A percentile compares a stretch with the other conserved stretches of the same genome.
phyloP scores from a whole-genome alignment of 1,284 basidiomycete species.

The Ustilago trichophora region DNA sequence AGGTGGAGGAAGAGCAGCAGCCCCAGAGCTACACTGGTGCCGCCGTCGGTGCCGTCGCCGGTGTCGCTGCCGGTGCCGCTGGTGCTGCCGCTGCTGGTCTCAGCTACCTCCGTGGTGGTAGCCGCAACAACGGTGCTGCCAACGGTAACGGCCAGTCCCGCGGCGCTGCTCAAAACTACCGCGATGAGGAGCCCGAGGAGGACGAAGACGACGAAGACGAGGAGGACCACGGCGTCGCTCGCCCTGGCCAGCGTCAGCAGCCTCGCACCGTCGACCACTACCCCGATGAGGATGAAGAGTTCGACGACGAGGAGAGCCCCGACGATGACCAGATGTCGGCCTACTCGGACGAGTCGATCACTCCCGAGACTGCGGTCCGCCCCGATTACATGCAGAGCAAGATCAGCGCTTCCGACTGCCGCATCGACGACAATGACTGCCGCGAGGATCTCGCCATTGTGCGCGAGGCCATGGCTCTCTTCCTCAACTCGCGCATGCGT shows the following conservation, averaged over 20 bases:
- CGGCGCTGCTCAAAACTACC: no score
- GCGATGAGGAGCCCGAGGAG: slow-evolving; percentile 21
- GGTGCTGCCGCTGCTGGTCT: slow-evolving; percentile 50
- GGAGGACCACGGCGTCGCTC: slow-evolving; percentile 20
- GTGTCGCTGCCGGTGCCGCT: slow-evolving; percentile 54
- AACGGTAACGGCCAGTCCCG: slow-evolving; percentile 10
- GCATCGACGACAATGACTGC: slow-evolving; percentile 61
- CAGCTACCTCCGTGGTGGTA: slow-evolving; percentile 43
- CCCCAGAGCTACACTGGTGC: slow-evolving; percentile 58
- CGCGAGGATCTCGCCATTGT: slow-evolving; percentile 74
- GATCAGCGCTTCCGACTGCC: slow-evolving; percentile 48
- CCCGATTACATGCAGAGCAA: slow-evolving; percentile 57
- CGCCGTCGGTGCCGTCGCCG: slow-evolving; percentile 51
- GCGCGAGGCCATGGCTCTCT: slow-evolving; percentile 77
- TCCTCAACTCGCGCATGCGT: slow-evolving; percentile 86
- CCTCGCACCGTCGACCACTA: slow-evolving; percentile 36
- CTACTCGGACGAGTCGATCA: slow-evolving; percentile 60
- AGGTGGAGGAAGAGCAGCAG: slow-evolving; percentile 34
- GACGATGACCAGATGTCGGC: slow-evolving; percentile 53
- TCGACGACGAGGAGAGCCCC: slow-evolving; percentile 53
- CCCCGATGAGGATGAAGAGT: slow-evolving; percentile 46
- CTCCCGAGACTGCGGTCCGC: slow-evolving; percentile 61
- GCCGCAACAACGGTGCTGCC: slow-evolving; percentile 18
- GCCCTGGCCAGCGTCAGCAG: slow-evolving; percentile 28
- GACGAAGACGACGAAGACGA: slow-evolving; percentile 47